phyloP scores from a whole-genome alignment of 2,329 filamentous ascomycete species.

The Aspergillus glaucus region DNA sequence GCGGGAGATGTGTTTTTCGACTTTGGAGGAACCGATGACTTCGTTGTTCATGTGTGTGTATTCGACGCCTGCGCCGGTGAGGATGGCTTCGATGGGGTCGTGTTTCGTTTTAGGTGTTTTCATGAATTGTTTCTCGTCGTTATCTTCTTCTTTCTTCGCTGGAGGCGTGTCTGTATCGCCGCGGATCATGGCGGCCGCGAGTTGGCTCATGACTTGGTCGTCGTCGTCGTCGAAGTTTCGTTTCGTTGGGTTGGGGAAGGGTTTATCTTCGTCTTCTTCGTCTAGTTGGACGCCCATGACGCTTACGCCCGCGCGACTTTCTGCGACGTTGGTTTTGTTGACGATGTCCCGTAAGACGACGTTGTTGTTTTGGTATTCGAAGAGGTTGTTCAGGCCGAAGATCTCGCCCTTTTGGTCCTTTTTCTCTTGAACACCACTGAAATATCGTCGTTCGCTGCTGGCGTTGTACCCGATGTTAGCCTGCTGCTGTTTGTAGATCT shows the following conservation, averaged over 20 bases:
- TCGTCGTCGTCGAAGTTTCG: slow-evolving; percentile 47
- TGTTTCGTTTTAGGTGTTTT: slow-evolving; percentile 45
- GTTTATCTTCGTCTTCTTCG: slow-evolving; percentile 44
- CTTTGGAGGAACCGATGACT: slow-evolving; percentile 82
- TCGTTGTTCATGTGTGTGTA: slow-evolving; percentile 97
- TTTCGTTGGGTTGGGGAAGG: slow-evolving; percentile 13
- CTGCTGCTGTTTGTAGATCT: slow-evolving; percentile 99
- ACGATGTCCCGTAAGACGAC: slow-evolving; percentile 89
- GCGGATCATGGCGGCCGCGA: slow-evolving; percentile 56
- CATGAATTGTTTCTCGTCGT: slow-evolving; percentile 10
- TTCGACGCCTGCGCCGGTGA: slow-evolving; percentile 79
- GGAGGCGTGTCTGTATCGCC: slow-evolving; percentile 25
- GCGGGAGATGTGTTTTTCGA: slow-evolving; percentile 79
- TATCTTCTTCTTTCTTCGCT: slow-evolving; percentile 20
- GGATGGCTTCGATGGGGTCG: slow-evolving; percentile 81
- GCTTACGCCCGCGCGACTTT: slow-evolving; percentile 76
- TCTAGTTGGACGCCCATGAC: slow-evolving; percentile 72
- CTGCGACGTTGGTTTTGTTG: slow-evolving; percentile 95
- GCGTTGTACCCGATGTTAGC: slow-evolving; percentile 96
- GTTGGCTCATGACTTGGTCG: slow-evolving; percentile 64
- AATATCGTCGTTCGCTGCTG: slow-evolving; percentile 86
- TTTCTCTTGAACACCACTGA: slow-evolving; percentile 85
- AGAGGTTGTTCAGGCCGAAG: slow-evolving; percentile 82
- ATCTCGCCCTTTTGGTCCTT: slow-evolving; percentile 82
- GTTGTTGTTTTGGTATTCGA: slow-evolving; percentile 72